Percentiles rank a stretch among this genome's conserved stretches.
phyloP scores from a whole-genome alignment of 352 stramenopile species.

The Globisporangium paddicum region DNA sequence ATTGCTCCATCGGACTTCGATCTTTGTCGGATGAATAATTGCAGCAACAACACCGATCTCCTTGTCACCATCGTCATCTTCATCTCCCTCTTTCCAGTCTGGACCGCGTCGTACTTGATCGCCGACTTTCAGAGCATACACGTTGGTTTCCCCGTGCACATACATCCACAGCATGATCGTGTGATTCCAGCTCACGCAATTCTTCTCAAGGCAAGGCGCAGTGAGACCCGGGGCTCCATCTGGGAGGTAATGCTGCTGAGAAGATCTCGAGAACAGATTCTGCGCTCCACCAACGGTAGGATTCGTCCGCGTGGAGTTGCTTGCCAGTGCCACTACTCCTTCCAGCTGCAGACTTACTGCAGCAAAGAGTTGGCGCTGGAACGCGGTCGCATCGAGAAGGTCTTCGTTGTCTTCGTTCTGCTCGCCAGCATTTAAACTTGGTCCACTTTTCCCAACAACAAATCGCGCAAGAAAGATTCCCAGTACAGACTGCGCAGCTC shows the following conservation, averaged over 20 bases:
- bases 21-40: conserved; percentile 33
- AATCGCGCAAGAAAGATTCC: conserved; percentile 62
- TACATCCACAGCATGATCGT: conserved; percentile 79
- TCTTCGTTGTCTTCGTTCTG: conserved; percentile 16
- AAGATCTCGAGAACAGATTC: not conserved
- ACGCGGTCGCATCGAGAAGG: conserved; percentile 30
- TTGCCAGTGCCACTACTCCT: conserved; percentile 29
- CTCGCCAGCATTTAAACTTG: conserved; percentile 13
- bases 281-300: not conserved
- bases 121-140: conserved; percentile 62
- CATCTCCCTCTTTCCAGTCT: conserved; percentile 27
- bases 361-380: conserved; percentile 65
- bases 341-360: conserved; percentile 65
- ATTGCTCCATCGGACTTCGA: conserved; percentile 52
- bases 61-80: conserved; percentile 16
- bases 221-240: conserved; percentile 36
- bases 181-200: conserved; percentile 57
- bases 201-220: conserved; percentile 22
- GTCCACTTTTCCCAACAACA: conserved; percentile 27
- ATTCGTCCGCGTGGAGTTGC: not conserved
- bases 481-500: conserved; percentile 50
- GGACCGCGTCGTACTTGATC: conserved; percentile 62
- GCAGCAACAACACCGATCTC: conserved; percentile 38
- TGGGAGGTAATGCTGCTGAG: conserved; percentile 28
- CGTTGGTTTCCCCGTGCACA: conserved; percentile 25